Evolutionary conservation across 2,329 filamentous ascomycete species (phyloP).

Genomic region (Hypomyces rosellus): DNA sequence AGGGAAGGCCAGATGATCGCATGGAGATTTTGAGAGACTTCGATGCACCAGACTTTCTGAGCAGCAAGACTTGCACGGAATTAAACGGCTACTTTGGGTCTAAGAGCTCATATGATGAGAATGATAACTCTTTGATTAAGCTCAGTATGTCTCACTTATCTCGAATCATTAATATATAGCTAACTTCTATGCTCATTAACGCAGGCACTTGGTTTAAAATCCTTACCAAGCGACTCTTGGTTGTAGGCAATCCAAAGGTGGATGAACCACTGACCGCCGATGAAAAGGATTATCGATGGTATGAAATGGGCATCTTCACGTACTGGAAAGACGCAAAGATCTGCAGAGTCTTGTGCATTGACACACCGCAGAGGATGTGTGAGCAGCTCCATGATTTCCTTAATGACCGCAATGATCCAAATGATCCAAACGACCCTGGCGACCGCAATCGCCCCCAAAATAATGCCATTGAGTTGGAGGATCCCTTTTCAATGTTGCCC

Average conservation of each 20-base stretch:
- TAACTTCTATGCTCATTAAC: not conserved
- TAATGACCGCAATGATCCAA: not conserved
- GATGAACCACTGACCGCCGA: not conserved
- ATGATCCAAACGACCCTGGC: no score
- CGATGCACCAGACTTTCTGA: not conserved
- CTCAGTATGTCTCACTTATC: not conserved
- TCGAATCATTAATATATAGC: not conserved
- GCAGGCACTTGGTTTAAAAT: not conserved
- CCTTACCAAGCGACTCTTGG: not conserved
- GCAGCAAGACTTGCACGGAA: not conserved
- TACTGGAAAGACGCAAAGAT: not conserved
- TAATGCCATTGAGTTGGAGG: not conserved
- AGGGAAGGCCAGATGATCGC: not conserved
- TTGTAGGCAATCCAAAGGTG: not conserved
- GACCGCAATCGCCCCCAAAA: no score
- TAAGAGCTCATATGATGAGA: not conserved
- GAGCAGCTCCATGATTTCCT: not conserved
- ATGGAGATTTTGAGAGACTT: not conserved
- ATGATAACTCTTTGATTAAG: not conserved
- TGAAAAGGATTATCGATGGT: not conserved
- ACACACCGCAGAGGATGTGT: not conserved
- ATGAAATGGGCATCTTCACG: not conserved
- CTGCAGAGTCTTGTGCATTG: not conserved
- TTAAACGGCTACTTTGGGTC: not conserved
- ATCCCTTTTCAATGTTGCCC: not conserved